Evolutionary conservation across 2,329 filamentous ascomycete species (phyloP), one percentile per base, ranked within the genome.

Genomic region (Colletotrichum sp.): DNA sequence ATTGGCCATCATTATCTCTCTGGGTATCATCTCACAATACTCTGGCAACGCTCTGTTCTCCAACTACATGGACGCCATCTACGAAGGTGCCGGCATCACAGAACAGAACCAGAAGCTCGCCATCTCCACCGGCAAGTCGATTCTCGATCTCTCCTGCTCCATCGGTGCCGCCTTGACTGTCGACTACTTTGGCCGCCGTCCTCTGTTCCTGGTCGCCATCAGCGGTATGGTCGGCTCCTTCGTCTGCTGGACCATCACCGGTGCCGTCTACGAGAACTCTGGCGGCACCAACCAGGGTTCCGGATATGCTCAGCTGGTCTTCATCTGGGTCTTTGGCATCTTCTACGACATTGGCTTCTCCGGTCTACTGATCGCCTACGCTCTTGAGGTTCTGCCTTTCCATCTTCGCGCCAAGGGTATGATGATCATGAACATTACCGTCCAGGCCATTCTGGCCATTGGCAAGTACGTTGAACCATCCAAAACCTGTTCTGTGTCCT

Each of bases 11-110:
- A 86, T 93, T 57, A 82, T 93, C 57, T 93, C 91, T 1, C 87
- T 94, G 21, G 92, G 92, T 80, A 84, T 94, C 78, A 93, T 94
- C 80, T 93, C 91, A 3, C 92, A 94, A 83, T 94, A 93, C 84
- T 92, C 89, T 68, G 92, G 93, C 60, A 94, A 94, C 80, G 92
- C 91, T 21, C 84, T 94, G 3, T 91, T 94, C 80, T 92, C 89
- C 77, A 93, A 94, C 84, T 94, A 94, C 82, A 91, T 92, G 80
- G 90, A 92, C 75, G 86, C 89, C 72, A 88, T 94, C 78, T 93
- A 93, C 83, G 84, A 88, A 55, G 89, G 89, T 65, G 91, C 92
- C 66, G 92, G 92, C 60, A 93, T 94, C 80, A 89, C 79, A 2
- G 84, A 88, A 61, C 86, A 91, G 81, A 88, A 89, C 80, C 87